These are phyloP conservation scores for Extremus antarcticus DNA, from an alignment of 495 filamentous ascomycete species.

Conservation along the genomic window DNA sequence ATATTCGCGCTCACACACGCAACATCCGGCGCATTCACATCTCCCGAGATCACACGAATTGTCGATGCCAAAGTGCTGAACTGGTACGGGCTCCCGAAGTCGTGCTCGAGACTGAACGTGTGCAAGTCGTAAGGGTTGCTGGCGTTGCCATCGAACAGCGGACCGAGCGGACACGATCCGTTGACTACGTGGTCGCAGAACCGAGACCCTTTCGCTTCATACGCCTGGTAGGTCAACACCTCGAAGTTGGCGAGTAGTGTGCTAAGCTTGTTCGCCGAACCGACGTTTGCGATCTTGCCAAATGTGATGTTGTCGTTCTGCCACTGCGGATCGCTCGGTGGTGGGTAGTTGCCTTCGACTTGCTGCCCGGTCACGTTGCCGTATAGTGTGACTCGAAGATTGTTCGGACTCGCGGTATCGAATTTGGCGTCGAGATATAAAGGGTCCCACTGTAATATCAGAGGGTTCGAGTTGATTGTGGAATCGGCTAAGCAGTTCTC, in stretches of 20 bases:
- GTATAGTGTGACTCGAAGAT: constrained; percentile 70
- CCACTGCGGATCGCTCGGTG: constrained; percentile 41
- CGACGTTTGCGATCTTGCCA: constrained; percentile 65
- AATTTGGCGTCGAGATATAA: constrained; percentile 61
- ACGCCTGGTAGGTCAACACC: constrained; percentile 65
- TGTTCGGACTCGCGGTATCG: constrained; percentile 49
- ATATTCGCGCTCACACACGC: constrained; percentile 71
- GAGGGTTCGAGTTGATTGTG: constrained; percentile 43
- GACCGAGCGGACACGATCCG: constrained; percentile 61
- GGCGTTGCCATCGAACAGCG: constrained; percentile 52
- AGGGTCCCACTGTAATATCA: constrained; percentile 72
- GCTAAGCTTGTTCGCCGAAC: constrained; percentile 45
- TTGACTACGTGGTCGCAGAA: constrained; percentile 58
- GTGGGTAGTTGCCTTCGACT: constrained; percentile 38
- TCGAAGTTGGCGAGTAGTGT: constrained; percentile 60
- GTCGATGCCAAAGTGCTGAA: constrained; percentile 70
- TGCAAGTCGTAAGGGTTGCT: constrained; percentile 45
- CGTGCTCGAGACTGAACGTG: constrained; percentile 63
- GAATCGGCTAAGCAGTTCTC: constrained; percentile 66
- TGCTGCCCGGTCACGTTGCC: constrained; percentile 72
- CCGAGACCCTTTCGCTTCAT: constrained; percentile 30
- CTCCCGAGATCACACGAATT: constrained; percentile 63
- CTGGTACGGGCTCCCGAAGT: constrained; percentile 69
- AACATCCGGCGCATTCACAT: constrained; percentile 46
- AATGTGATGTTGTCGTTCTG: constrained; percentile 44